Evolutionary conservation across 2,329 filamentous ascomycete species (phyloP), one percentile per base, ranked within the genome.

Genomic region (Stemphylium beticola): DNA sequence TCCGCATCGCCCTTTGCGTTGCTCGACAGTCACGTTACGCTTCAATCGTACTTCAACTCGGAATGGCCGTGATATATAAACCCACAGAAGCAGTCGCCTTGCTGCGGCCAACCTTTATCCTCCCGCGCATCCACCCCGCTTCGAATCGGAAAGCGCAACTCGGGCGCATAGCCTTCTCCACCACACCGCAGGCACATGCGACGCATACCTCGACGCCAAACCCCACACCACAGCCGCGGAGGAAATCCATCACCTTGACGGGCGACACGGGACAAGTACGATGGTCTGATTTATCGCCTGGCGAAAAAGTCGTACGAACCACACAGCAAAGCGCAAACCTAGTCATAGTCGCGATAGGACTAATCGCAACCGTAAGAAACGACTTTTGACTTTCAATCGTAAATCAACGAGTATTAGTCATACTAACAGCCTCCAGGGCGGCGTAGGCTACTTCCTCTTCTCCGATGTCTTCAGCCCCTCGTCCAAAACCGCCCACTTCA

Each of bases 261-360:
- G 95, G 92, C 66, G 93, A 97, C 66, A 89, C 92, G 68, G 93
- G 93, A 7, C 83, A 84, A 60, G 87, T 96, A 1, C 85, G 87
- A 4, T 98, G 93, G 93, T 83, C 80, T 3, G 82, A 95, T 49
- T 83, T 98, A 2, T 92, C 88, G 0, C 79, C 78, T 0, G 79
- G 79, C 42, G 93, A 97, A 74, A 97, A 96, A 75, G 87, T 87
- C 2, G 89, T 89, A 20, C 85, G 93, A 34, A 90, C 92, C 8
- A 93, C 91, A 0, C 93, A 97, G 76, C 93, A 97, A 76, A 90
- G 88, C 14, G 89, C 96, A 79, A 97, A 98, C 76, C 86, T 96
- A 62, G 83, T 88, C 62, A 77, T 97, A 58, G 86, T 97, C 8
- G 64, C 92, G 1, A 80, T 88, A 7, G 93, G 93, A 22, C 77